A percentile compares a stretch with the other conserved stretches of the same genome.
phyloP scores from a whole-genome alignment of 495 filamentous ascomycete genomes.

The Evernia prunastri region DNA sequence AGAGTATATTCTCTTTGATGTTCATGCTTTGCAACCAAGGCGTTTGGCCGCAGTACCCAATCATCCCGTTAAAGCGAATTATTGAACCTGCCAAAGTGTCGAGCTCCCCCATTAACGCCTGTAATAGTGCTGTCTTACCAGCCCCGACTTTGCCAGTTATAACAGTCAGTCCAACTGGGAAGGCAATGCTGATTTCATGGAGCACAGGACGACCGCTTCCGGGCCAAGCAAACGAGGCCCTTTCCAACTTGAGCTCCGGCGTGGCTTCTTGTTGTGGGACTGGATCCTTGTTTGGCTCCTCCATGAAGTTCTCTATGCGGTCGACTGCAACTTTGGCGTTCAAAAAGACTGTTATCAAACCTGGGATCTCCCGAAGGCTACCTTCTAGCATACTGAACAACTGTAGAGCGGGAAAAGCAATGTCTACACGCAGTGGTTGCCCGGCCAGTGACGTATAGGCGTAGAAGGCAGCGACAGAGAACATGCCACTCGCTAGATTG shows the following conservation, averaged over 20 bases:
- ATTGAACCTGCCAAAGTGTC: conserved; percentile 56
- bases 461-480: conserved; percentile 72
- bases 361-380: conserved; percentile 62
- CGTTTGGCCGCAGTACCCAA: conserved; percentile 77
- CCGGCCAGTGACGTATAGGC: conserved; percentile 66
- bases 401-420: conserved; percentile 76
- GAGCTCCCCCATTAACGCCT: conserved; percentile 72
- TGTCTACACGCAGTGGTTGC: conserved; percentile 59
- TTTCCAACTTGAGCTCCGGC: conserved; percentile 41
- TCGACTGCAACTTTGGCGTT: conserved; percentile 69
- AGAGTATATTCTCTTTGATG: conserved; percentile 78
- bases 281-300: conserved; percentile 66
- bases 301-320: conserved; percentile 79
- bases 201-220: conserved; percentile 56
- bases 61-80: conserved; percentile 55
- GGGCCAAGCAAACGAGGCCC: conserved; percentile 73
- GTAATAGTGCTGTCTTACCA: conserved; percentile 74
- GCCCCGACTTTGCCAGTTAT: conserved; percentile 67
- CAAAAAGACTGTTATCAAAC: conserved; percentile 61
- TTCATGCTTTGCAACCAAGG: conserved; percentile 93
- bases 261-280: conserved; percentile 18
- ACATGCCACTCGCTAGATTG: conserved; percentile 56
- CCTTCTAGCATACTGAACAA: conserved; percentile 67
- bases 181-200: conserved; percentile 51
- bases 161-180: conserved; percentile 60